Evolutionary conservation across 148 eudicot genomes (phyloP).

Genomic region (Cornus suecica): DNA sequence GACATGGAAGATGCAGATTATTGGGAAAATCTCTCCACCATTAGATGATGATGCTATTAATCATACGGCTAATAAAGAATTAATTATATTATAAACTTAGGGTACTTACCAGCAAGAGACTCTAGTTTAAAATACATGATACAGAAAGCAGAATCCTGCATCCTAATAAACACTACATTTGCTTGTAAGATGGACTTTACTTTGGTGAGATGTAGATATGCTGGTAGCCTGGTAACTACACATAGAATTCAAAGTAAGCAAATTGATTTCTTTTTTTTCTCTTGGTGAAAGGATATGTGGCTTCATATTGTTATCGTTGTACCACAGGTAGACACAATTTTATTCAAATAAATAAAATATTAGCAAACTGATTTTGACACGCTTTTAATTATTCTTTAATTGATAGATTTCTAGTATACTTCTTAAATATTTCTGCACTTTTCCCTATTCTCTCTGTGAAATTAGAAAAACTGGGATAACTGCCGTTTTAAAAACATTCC

Average conservation of each 20-base stretch:
- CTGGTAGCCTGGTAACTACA: not conserved
- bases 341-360: not conserved
- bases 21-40: not conserved
- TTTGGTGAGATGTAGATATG: not conserved
- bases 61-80: no score
- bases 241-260: constrained; percentile 2
- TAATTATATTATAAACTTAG: no score
- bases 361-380: not conserved
- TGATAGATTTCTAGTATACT: not conserved
- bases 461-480: not conserved
- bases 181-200: not conserved
- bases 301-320: not conserved
- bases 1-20: no score
- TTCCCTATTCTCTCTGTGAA: not conserved
- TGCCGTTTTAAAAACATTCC: not conserved
- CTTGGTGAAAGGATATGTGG: not conserved
- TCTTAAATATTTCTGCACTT: not conserved
- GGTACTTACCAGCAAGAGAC: not conserved
- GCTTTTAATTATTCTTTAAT: not conserved
- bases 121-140: constrained; percentile 4
- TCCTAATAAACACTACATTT: not conserved
- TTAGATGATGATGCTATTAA: not conserved
- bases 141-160: not conserved
- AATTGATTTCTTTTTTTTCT: not conserved
- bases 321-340: not conserved